These are phyloP conservation scores for Austropuccinia psidii DNA, from an alignment of 1,284 basidiomycete genomes.

Conservation along the genomic window DNA sequence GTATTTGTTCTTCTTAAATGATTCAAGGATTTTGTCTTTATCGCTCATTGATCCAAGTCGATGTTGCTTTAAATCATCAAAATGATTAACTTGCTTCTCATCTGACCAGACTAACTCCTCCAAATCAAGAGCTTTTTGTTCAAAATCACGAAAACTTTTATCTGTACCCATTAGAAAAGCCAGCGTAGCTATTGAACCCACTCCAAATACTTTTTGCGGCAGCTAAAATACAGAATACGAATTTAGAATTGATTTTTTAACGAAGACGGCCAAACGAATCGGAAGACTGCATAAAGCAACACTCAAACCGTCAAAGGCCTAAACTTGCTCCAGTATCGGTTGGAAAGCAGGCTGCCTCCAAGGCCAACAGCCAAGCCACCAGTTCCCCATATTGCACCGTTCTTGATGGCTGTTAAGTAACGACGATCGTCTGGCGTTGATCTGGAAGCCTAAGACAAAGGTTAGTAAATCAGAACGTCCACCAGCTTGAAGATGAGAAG, in stretches of 20 bases:
- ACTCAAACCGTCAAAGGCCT: conserved; percentile 13
- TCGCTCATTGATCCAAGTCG: background rate
- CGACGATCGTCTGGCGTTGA: background rate
- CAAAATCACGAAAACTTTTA: conserved; percentile 7
- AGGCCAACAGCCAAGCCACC: background rate
- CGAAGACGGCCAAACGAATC: background rate
- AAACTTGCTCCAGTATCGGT: conserved; percentile 31
- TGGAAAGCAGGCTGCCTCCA: background rate
- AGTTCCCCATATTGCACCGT: conserved; percentile 19
- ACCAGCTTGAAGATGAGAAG: no score
- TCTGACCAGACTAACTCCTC: background rate
- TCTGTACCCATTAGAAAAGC: conserved; percentile 26
- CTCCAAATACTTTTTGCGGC: conserved; percentile 26
- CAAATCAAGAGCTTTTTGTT: background rate
- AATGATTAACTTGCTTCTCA: background rate
- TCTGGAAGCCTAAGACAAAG: no score
- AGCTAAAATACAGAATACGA: background rate
- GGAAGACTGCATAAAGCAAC: background rate
- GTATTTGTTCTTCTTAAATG: conserved; percentile 24
- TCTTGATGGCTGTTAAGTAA: conserved; percentile 28
- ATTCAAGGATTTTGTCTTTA: conserved; percentile 16
- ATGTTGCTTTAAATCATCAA: background rate
- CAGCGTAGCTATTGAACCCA: conserved; percentile 13
- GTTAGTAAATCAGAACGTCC: no score
- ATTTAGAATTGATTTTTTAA: background rate